Percentiles rank a stretch among this genome's conserved stretches.
Evolutionary conservation across 441 rosid genomes (phyloP).

Genomic region (Arabidopsis hybrid): DNA sequence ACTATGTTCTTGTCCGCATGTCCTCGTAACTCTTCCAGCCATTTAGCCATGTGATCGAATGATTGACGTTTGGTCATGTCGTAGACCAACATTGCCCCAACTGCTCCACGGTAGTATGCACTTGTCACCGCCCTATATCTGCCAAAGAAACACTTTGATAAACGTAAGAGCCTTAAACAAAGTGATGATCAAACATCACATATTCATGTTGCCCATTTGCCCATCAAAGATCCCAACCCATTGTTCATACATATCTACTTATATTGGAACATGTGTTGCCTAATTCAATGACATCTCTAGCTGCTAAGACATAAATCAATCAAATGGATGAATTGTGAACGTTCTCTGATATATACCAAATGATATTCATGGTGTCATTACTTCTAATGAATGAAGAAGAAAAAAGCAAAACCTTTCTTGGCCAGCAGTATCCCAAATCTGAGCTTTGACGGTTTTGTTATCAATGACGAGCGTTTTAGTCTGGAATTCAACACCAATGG

Average conservation of each 20-base stretch:
- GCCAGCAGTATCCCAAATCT: constrained; percentile 74
- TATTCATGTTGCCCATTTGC: no score
- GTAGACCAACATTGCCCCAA: constrained; percentile 67
- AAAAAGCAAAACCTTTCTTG: constrained; percentile 55
- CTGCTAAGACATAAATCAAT: no score
- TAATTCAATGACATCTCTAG: no score
- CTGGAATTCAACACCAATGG: constrained; percentile 69
- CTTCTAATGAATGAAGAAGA: not conserved
- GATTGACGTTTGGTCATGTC: constrained; percentile 77
- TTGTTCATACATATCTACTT: no score
- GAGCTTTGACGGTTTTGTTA: constrained; percentile 65
- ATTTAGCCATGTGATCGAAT: constrained; percentile 64
- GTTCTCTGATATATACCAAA: no score
- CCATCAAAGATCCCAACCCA: no score
- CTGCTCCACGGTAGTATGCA: constrained; percentile 66
- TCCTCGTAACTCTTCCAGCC: constrained; percentile 69
- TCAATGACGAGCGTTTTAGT: constrained; percentile 65
- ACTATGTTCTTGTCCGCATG: constrained; percentile 68
- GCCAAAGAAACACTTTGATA: not conserved
- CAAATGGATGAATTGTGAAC: no score
- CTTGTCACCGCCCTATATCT: constrained; percentile 76
- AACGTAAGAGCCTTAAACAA: not conserved
- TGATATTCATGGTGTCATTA: no score
- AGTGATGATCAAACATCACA: not conserved
- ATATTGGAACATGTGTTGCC: no score